Percentiles rank a stretch among this genome's conserved stretches.
These are phyloP conservation scores for Nelumbo lutea DNA, from an alignment of 164 flowering plant species.

Conservation along the genomic window DNA sequence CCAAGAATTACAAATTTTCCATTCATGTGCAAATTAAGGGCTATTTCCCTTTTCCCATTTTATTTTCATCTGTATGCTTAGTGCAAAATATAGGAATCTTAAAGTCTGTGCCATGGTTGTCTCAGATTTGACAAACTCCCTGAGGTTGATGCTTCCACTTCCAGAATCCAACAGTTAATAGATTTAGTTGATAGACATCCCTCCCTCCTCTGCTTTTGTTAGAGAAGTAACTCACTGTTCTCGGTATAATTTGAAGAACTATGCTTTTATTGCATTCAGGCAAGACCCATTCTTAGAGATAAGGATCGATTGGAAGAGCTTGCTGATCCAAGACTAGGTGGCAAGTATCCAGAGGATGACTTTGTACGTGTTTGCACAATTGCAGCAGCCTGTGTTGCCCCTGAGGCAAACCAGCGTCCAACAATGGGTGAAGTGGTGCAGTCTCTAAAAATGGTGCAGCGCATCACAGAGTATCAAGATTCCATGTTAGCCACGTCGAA, in stretches of 20 bases:
- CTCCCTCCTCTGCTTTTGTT: not conserved
- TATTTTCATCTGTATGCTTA: too few relatives aligned
- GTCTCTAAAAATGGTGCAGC: slow-evolving; percentile 97
- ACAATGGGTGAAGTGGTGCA: slow-evolving; percentile 99
- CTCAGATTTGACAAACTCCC: too few relatives aligned
- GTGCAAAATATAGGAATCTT: too few relatives aligned
- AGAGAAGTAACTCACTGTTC: not conserved
- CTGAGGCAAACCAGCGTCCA: slow-evolving; percentile 90
- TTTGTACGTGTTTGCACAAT: slow-evolving; percentile 89
- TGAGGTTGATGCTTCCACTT: too few relatives aligned
- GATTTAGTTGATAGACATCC: too few relatives aligned
- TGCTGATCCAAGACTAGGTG: slow-evolving; percentile 73
- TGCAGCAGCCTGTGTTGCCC: slow-evolving; percentile 98
- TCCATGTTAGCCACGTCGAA: slow-evolving; percentile 36
- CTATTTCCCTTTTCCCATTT: too few relatives aligned
- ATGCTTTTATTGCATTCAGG: slow-evolving; percentile 42
- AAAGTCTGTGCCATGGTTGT: too few relatives aligned
- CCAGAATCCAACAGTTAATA: too few relatives aligned
- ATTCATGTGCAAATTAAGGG: too few relatives aligned
- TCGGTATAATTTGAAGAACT: not conserved
- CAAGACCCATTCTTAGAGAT: slow-evolving; percentile 88
- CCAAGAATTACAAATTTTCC: too few relatives aligned
- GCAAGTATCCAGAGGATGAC: slow-evolving; percentile 85
- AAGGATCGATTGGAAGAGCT: slow-evolving; percentile 86
- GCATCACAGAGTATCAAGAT: slow-evolving; percentile 69